Conservation (phyloP, 352 stramenopile genomes). For the Pythium angustatum region DNA sequence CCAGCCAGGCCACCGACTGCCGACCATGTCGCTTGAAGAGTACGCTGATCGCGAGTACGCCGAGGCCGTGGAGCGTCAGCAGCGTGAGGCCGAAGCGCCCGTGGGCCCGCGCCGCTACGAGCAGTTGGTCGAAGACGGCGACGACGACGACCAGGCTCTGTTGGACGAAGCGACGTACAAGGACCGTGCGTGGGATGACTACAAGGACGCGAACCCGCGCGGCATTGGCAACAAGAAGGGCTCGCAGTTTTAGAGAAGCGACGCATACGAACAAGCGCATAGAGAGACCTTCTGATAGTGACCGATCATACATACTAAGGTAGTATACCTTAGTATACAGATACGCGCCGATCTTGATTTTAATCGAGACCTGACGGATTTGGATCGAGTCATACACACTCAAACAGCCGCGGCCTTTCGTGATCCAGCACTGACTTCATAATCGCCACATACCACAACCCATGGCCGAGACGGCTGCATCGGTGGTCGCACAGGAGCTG, state of each 20-base stretch:
- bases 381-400: no score
- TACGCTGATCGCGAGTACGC: constrained; percentile 88
- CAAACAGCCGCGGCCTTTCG: no score
- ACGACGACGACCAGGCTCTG: constrained; percentile 93
- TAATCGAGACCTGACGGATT: no score
- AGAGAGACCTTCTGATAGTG: no score
- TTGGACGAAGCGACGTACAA: constrained; percentile 92
- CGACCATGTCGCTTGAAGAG: constrained; percentile 95
- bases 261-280: no score
- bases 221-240: constrained; percentile 97
- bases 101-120: constrained; percentile 87
- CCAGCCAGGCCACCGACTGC: constrained; percentile 93
- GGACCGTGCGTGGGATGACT: constrained; percentile 96
- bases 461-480: constrained; percentile 2
- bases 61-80: constrained; percentile 88
- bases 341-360: no score
- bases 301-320: no score
- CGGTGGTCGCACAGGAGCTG: no score
- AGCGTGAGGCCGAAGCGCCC: constrained; percentile 57
- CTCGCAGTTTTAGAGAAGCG: constrained; percentile 91
- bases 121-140: constrained; percentile 92
- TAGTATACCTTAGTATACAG: no score
- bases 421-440: no score
- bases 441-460: not conserved
- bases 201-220: constrained; percentile 94